phyloP scores from a whole-genome alignment of 768 basidiomycete species.

The Suillus variegatus region DNA sequence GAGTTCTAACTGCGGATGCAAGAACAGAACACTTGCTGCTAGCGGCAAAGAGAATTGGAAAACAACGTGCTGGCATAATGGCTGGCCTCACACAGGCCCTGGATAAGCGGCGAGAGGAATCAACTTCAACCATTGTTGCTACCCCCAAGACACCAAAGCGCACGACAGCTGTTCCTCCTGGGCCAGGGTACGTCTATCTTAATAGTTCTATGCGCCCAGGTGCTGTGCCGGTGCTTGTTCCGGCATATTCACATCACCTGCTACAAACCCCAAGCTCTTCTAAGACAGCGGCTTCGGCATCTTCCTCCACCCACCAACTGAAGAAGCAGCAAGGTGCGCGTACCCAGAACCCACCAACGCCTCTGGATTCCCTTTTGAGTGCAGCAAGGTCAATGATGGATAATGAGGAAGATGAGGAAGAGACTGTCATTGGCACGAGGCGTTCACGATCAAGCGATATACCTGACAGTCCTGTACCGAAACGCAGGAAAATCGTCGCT shows the following conservation, averaged over 20 bases:
- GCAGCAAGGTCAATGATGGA: constrained; percentile 61
- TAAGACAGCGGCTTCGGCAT: constrained; percentile 27
- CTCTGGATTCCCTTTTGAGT: constrained; percentile 60
- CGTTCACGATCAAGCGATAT: constrained; percentile 26
- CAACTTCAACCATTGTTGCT: constrained; percentile 21
- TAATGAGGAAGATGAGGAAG: constrained; percentile 28
- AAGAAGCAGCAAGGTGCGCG: constrained; percentile 18
- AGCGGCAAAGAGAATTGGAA: constrained; percentile 70
- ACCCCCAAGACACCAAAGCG: constrained; percentile 31
- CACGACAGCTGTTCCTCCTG: constrained; percentile 26
- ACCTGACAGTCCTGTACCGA: constrained; percentile 40
- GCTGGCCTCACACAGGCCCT: constrained; percentile 47
- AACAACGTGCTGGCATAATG: constrained; percentile 56
- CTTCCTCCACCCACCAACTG: constrained; percentile 22
- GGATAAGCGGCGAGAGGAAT: constrained; percentile 27
- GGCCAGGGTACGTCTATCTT: constrained; percentile 33
- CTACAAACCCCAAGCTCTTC: constrained; percentile 35
- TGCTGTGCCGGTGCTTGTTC: constrained; percentile 31
- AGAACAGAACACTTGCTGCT: constrained; percentile 69
- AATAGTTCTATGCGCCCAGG: constrained; percentile 24
- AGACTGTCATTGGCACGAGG: constrained; percentile 25
- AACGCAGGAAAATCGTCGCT: constrained; percentile 34
- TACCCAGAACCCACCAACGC: constrained; percentile 39
- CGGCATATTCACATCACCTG: constrained; percentile 29
- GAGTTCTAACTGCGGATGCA: constrained; percentile 57